Evolutionary conservation across 805 yeast genomes (phyloP).

Genomic region (Metschnikowia similis): DNA sequence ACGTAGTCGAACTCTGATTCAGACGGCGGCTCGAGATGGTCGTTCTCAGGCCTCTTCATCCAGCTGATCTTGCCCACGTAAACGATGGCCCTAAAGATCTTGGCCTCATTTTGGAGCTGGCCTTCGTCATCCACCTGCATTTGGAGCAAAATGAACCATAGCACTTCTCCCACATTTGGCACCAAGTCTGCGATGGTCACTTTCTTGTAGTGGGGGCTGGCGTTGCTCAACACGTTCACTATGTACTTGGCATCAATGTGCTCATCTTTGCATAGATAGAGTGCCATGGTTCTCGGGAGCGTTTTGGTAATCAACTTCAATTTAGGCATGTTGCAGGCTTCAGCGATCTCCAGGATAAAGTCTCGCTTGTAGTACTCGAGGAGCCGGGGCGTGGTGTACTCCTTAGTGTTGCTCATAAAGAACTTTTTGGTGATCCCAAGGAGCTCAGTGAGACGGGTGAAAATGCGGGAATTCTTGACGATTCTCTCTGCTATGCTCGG

Average conservation of each 20-base stretch:
- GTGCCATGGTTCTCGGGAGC: constrained; percentile 53
- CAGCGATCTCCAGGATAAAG: constrained; percentile 60
- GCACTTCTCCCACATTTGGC: constrained; percentile 35
- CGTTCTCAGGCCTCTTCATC: constrained; percentile 12
- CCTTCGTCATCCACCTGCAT: constrained; percentile 29
- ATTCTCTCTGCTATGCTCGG: constrained; percentile 65
- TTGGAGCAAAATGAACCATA: constrained; percentile 33
- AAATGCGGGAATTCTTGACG: constrained; percentile 54
- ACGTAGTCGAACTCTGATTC: constrained; percentile 22
- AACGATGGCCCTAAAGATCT: constrained; percentile 41
- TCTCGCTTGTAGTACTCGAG: constrained; percentile 63
- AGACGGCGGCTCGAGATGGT: constrained; percentile 7
- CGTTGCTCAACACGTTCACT: constrained; percentile 48
- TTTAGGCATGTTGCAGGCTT: constrained; percentile 42
- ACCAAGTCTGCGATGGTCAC: constrained; percentile 31
- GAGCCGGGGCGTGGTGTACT: constrained; percentile 72
- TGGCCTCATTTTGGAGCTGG: constrained; percentile 26
- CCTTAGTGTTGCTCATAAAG: constrained; percentile 65
- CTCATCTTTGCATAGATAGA: constrained; percentile 49
- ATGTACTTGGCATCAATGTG: constrained; percentile 48
- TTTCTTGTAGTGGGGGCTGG: constrained; percentile 44
- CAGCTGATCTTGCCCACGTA: constrained; percentile 32
- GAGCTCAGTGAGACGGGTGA: constrained; percentile 58
- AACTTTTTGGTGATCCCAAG: constrained; percentile 58
- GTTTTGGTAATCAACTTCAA: constrained; percentile 45